These are phyloP conservation scores for Talaromyces proteolyticus DNA, from an alignment of 495 filamentous ascomycete species.

Conservation along the genomic window DNA sequence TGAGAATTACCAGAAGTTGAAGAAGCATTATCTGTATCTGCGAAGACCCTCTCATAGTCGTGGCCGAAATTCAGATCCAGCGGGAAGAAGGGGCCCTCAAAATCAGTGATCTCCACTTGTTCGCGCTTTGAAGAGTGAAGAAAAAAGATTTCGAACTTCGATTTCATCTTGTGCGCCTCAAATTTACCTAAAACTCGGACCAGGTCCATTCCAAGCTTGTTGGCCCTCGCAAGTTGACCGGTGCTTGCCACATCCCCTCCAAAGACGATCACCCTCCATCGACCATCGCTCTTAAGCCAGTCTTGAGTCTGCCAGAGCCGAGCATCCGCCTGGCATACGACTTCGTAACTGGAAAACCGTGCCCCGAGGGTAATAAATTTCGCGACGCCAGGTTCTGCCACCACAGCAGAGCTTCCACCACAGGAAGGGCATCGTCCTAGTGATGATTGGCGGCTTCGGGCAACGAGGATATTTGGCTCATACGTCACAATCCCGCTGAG, in stretches of 20 bases:
- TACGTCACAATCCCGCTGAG: too few species aligned
- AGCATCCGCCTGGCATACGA: slow-evolving; percentile 53
- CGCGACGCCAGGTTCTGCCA: too few species aligned
- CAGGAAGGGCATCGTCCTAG: too few species aligned
- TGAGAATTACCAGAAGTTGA: slow-evolving; percentile 60
- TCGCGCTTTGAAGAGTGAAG: slow-evolving; percentile 45
- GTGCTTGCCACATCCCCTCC: slow-evolving; percentile 50
- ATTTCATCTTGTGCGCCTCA: slow-evolving; percentile 36
- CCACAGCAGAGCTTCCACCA: too few species aligned
- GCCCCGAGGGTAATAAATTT: too few species aligned
- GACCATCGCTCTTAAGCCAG: slow-evolving; percentile 48
- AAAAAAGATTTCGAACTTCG: slow-evolving; percentile 48
- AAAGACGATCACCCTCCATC: slow-evolving; percentile 63
- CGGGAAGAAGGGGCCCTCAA: slow-evolving; percentile 51
- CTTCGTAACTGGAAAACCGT: slow-evolving; percentile 53
- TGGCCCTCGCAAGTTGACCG: slow-evolving; percentile 32
- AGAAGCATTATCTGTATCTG: slow-evolving; percentile 56
- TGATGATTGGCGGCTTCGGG: too few species aligned
- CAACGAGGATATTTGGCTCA: too few species aligned
- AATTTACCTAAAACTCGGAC: slow-evolving; percentile 34
- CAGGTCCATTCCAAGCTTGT: slow-evolving; percentile 38
- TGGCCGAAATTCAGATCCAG: slow-evolving; percentile 44
- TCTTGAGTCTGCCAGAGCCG: slow-evolving; percentile 49
- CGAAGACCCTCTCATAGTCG: slow-evolving; percentile 61
- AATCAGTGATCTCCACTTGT: slow-evolving; percentile 45